Conservation (phyloP, 2,329 filamentous ascomycete species). For the Trichoderma atrobrunneum region DNA sequence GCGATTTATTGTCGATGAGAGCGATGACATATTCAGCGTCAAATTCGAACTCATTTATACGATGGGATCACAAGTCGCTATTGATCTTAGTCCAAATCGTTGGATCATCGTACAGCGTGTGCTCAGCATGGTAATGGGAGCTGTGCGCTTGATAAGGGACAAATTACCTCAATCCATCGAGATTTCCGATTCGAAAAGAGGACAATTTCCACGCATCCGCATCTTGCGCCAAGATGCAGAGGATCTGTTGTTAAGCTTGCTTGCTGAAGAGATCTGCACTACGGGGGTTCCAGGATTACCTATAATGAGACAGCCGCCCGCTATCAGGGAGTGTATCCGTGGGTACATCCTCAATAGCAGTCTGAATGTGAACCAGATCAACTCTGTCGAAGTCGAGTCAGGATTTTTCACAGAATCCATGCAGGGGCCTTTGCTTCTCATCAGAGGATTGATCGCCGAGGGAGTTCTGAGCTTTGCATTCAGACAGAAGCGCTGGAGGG, state of each 20-base stretch:
- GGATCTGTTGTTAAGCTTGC: slow-evolving; percentile 27
- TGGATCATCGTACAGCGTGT: slow-evolving; percentile 57
- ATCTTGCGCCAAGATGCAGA: slow-evolving; percentile 41
- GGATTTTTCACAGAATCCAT: slow-evolving; percentile 22
- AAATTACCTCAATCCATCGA: slow-evolving; percentile 43
- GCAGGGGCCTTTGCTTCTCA: slow-evolving; percentile 38
- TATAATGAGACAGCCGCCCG: slow-evolving; percentile 33
- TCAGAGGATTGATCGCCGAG: slow-evolving; percentile 55
- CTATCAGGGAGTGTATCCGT: neutral
- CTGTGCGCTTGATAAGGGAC: neutral
- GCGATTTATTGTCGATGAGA: slow-evolving; percentile 62
- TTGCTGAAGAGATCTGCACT: slow-evolving; percentile 43
- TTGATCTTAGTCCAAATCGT: slow-evolving; percentile 40
- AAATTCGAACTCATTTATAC: slow-evolving; percentile 64
- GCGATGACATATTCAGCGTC: slow-evolving; percentile 60
- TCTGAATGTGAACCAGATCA: neutral
- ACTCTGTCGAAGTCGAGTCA: neutral
- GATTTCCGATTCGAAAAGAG: slow-evolving; percentile 30
- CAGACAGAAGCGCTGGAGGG: slow-evolving; percentile 58
- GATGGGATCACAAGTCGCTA: slow-evolving; percentile 48
- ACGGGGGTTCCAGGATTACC: slow-evolving; percentile 43
- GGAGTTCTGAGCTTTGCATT: slow-evolving; percentile 55
- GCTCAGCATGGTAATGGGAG: slow-evolving; percentile 31
- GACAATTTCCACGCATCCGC: slow-evolving; percentile 48
- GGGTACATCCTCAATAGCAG: neutral